phyloP scores from a whole-genome alignment of 106 monocot species.

The Cymbidium sinense region DNA sequence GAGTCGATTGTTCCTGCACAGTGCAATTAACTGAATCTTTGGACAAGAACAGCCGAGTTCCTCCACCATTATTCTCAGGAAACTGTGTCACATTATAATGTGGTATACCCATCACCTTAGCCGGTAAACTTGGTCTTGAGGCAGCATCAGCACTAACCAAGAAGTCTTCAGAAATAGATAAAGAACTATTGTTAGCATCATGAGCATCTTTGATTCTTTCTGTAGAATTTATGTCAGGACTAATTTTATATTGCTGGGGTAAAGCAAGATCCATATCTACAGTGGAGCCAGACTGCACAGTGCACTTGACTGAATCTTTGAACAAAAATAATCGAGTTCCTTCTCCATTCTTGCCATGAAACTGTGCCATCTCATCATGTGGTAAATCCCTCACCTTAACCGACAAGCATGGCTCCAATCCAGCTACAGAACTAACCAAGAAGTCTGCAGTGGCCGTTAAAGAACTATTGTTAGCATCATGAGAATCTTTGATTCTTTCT shows the following conservation, averaged over 20 bases:
- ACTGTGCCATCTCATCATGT: too few species aligned
- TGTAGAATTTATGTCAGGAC: neutral
- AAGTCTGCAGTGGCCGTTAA: constrained; percentile 2
- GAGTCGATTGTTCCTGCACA: constrained; percentile 10
- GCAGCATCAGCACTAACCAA: constrained; percentile 7
- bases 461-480: constrained; percentile 12
- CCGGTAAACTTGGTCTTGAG: neutral
- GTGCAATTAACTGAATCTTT: constrained; percentile 12
- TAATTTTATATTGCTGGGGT: neutral
- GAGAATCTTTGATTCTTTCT: neutral
- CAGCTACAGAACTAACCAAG: constrained; percentile 1
- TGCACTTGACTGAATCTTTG: neutral
- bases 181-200: constrained; percentile 13
- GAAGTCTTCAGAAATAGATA: neutral
- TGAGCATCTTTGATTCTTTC: neutral
- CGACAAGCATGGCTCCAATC: too few species aligned
- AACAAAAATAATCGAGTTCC: neutral
- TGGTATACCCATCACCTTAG: constrained; percentile 4
- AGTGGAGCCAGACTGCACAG: constrained; percentile 5
- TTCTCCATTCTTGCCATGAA: too few species aligned
- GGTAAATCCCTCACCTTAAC: too few species aligned
- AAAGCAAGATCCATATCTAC: constrained; percentile 8
- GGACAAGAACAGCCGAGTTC: constrained; percentile 4
- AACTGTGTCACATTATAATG: neutral
- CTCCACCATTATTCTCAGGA: constrained; percentile 2